Evolutionary conservation across 805 yeast genomes (phyloP), one percentile per base, ranked within the genome.

Genomic region (Starmera amethionina): DNA sequence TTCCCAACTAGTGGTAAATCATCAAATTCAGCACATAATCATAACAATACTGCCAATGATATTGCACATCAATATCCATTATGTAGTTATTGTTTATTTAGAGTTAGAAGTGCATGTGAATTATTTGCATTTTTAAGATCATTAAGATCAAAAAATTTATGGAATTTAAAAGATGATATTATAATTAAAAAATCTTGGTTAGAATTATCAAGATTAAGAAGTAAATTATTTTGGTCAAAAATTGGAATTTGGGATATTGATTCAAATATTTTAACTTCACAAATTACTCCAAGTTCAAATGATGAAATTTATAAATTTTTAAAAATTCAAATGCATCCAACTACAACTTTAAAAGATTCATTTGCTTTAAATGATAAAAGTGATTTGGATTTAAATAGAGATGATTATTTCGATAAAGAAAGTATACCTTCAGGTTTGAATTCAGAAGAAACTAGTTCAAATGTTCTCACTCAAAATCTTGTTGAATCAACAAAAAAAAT

Each of bases 71-170:
- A 63, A 37, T 82, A 82, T 52, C 83, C 94, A 13, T 65, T 89
- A 30, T 90, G 97, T 56, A 79, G 81, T 44, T 79, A 77, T 50
- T 90, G 97, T 61, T 69, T 93, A 36, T 68, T 79, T 40, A 79
- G 86, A 53, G 69, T 88, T 38, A 74, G 97, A 52, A 77, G 84
- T 42, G 74, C 82, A 2, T 86, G 96, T 59, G 96, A 89, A 43
- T 72, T 86, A 44, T 77, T 86, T 54, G 83, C 88, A 33, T 81
- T 82, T 49, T 59, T 90, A 47, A 72, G 95, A 50, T 68, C 80
- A 22, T 63, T 89, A 33, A 68, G 71, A 43, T 64, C 59, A 4
- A 22, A 22, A 22, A 64, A 69, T 37, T 67, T 80, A 10, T 82
- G 86, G 75, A 74, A 77, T 54, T 56, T 80, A 34, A 72, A 70